Base-by-base conservation (phyloP, 768 basidiomycete genomes). In the Trametes gibbosa region DNA sequence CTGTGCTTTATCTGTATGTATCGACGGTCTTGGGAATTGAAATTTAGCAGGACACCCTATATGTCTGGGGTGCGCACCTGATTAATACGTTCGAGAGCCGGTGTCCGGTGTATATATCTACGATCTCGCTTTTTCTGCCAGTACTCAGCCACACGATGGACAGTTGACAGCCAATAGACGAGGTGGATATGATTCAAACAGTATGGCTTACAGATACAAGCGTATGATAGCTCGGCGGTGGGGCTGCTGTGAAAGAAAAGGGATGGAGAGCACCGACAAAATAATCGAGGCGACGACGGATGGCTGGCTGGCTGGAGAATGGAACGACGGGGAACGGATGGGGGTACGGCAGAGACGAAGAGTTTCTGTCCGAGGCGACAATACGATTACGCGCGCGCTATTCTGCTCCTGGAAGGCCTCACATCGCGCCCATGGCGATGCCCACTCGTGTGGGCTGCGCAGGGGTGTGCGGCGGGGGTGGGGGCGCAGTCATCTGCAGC, bases 401-500 rank as follows among this genome's bases (percentile, higher is more conserved):
- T 29, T 19, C 24, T n/a, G 34, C 21, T 40, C 41, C 54, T 42
- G 27, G 14, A 29, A 41, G 3, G 50, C 34, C 27, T 77, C 68
- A 81, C 73, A 79, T 72, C 61, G 79, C 79, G 60, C 78, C 78
- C 74, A 82, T 77, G 55, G 79, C 76, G 75, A 83, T 79, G 39
- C 72, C 77, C 27, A 63, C 63, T 51, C 70, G 68, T 34, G 55
- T 35, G 53, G 66, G 68, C 46, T 61, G 63, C 13, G 60, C 61
- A n/a, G 57, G 32, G 52, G 68, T 66, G 40, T 69, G 76, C 57
- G 74, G 68, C 58, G 78, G 76, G 25, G 6, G 37, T 14, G 66
- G 63, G 21, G 59, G 40, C 48, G 57, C 57, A 56, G 53, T 56
- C 54, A 69, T 52, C 61, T 69, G 68, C 39, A 68, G 55, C 6